Percentiles rank a stretch among this genome's conserved stretches.
These are phyloP conservation scores for Nicotiana otophora DNA, from an alignment of 257 asterid genomes.

Conservation along the genomic window DNA sequence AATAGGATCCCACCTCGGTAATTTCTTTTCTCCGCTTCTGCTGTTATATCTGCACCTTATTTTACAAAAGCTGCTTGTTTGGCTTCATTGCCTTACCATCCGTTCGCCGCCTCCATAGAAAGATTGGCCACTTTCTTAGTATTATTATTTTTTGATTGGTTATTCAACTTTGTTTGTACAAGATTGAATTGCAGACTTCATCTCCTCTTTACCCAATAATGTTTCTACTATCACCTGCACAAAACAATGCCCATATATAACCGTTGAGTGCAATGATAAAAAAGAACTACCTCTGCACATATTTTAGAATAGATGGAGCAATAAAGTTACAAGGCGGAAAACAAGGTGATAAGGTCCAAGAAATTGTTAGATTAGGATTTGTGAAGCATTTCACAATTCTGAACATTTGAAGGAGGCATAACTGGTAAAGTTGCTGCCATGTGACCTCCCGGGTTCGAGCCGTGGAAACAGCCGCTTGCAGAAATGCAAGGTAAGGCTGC, in stretches of 20 bases:
- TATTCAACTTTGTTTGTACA: conserved; percentile 81
- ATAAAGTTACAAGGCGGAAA: neutral
- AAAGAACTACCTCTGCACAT: neutral
- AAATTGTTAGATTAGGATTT: too few relatives aligned
- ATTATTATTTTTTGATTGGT: conserved; percentile 1
- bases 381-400: too few relatives aligned
- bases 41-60: neutral
- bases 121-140: neutral
- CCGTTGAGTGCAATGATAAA: neutral
- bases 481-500: too few relatives aligned
- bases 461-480: too few relatives aligned
- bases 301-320: neutral
- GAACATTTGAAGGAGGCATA: too few relatives aligned
- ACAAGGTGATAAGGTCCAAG: too few relatives aligned
- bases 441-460: too few relatives aligned
- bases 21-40: neutral
- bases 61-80: neutral
- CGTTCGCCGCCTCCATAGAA: neutral
- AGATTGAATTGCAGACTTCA: conserved; percentile 62
- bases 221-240: conserved; percentile 71
- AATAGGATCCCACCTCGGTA: neutral
- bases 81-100: neutral
- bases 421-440: too few relatives aligned
- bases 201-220: conserved; percentile 64
- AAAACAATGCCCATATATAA: neutral